Evolutionary conservation across 441 rosid species (phyloP), one percentile per base, ranked within the genome.

Genomic region (Gossypium schwendimanii): DNA sequence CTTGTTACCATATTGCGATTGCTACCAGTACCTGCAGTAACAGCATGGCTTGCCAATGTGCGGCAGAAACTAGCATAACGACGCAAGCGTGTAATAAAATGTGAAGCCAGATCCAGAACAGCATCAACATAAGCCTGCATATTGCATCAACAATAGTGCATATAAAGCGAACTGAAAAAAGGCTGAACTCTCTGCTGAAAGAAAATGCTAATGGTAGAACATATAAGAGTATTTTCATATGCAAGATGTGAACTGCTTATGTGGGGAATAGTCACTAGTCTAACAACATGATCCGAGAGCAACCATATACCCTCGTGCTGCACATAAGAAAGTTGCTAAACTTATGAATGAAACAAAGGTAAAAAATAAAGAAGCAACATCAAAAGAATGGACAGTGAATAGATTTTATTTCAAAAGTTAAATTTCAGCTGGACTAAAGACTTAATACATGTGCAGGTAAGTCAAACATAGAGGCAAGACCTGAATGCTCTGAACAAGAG

Each of bases 41-140:
- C 98, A 76, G 99, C 98, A 85, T 93, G 98, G 79, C 85, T 92
- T 0, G 99, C 98, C 82, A 93, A 87, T 71, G 99, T 93, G 73
- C 98, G 97, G 72, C 99, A 96, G 83, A 96, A 96, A 83, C 98
- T 96, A 58, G 98, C 97, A 87, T 96, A 96, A 44, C 99, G 97
- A 54, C 98, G 89, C 81, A 93, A 82, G 26, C 98, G 96, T 64
- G 98, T 96, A 79, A 96, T 93, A 81, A 96, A 93, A 85, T 96
- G 98, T 75, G 98, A 96, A 78, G 99, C 97, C 77, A 96, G 86
- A 86, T 96, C 99, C 78, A 96, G 92, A 87, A 93, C 86, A 58
- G 97, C 97, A 87, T 96, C 99, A 76, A 93, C 99, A 83, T 96
- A 96, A 54, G 98, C 98, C 99, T 96, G 96, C 81, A 75, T 31